Evolutionary conservation across 2,329 filamentous ascomycete genomes (phyloP), one percentile per base, ranked within the genome.

Genomic region (Epichloe uncinata): DNA sequence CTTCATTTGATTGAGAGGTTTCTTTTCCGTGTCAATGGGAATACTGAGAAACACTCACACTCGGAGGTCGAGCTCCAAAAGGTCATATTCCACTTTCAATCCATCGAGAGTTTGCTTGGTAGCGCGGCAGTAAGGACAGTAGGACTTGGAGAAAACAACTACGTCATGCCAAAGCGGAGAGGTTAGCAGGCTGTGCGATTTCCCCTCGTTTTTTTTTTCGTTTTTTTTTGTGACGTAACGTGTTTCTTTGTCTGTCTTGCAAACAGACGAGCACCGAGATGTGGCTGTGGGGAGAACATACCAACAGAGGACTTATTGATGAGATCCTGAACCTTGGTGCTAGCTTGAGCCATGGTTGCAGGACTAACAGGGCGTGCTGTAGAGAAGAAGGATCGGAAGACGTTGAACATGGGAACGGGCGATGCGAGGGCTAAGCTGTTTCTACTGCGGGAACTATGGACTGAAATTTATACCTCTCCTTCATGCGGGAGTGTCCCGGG

Each of bases 121-220:
- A 53, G 82, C 75, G 52, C 71, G 76, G 78, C 91, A 97, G 79
- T 95, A 94, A 12, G 90, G 89, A 79, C 93, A 98, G 74, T 88
- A 95, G 15, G 84, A 87, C 75, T 98, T 98, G 71, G 85, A 90
- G 78, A 98, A 98, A 66, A 98, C 87, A 61, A 93, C 86, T 87
- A 47, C 45, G 20, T 34, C 18, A 18, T 15, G 20, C 9, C 7
- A 33, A 33, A 5, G 30, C 8, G 15, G 18, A 12, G 7, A 51
- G 18, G 6, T 45, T 5, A 22, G 30, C 16, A 15, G 13, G 45
- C 42, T 44, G n/a, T 18, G 2, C 15, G 2, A 3, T 45, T 35
- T 45, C 11, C 11, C 18, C 18, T 18, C 3, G 18, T 4, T 11
- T 7, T 5, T 7, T 5, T 22, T 36, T 13, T 20, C 3, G 16